Conservation (phyloP, 2,329 filamentous ascomycete species). For the Paracamarosporium sp. region DNA sequence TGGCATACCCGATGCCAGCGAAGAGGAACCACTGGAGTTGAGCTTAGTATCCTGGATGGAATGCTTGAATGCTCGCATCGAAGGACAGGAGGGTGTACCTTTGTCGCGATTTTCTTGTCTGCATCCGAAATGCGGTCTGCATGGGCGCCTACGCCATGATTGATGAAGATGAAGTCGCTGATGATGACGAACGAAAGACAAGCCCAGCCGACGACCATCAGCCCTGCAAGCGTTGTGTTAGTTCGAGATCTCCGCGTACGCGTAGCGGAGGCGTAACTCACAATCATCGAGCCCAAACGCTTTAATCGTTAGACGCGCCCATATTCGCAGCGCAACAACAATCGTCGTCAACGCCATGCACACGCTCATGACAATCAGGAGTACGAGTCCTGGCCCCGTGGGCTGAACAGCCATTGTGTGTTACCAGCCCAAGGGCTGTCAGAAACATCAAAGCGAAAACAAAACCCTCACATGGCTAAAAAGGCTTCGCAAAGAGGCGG, state of each 20-base stretch:
- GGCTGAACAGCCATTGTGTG: conserved; percentile 1
- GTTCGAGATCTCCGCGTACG: background rate
- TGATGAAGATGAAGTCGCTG: conserved; percentile 7
- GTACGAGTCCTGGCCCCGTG: background rate
- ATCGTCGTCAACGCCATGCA: background rate
- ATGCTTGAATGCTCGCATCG: background rate
- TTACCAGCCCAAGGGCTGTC: background rate
- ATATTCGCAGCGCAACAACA: background rate
- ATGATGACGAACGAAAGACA: background rate
- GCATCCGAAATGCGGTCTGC: background rate
- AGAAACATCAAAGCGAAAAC: background rate
- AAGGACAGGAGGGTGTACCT: background rate
- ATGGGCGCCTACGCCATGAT: background rate
- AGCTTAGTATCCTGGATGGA: background rate
- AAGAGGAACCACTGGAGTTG: conserved; percentile 3
- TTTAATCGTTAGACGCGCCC: conserved; percentile 1
- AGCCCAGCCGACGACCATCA: conserved; percentile 4
- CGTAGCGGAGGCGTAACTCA: background rate
- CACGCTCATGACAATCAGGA: conserved; percentile 5
- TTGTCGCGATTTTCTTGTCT: background rate
- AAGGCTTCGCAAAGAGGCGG: background rate
- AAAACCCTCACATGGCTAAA: background rate
- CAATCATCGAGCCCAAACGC: conserved; percentile 3
- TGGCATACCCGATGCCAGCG: conserved; percentile 2
- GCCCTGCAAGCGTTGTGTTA: background rate